Evolutionary conservation across 2,329 filamentous ascomycete species (phyloP).

Genomic region (Fusarium redolens): DNA sequence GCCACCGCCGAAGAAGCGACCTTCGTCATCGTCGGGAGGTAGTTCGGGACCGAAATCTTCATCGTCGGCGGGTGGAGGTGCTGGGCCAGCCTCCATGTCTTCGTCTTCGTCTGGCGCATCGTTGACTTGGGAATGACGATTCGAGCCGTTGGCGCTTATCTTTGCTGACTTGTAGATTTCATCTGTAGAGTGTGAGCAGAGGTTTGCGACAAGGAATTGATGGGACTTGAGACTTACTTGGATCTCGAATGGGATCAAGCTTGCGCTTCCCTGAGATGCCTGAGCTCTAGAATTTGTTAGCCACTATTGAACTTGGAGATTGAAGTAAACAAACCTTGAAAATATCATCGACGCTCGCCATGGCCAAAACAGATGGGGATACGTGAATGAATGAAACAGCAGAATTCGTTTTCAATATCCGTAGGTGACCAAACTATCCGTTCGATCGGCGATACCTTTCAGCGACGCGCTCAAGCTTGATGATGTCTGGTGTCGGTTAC

Average conservation of each 20-base stretch:
- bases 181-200: slow-evolving; percentile 48
- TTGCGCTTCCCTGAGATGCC: slow-evolving; percentile 70
- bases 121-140: slow-evolving; percentile 59
- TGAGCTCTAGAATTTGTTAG: slow-evolving; percentile 45
- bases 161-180: slow-evolving; percentile 74
- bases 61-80: slow-evolving; percentile 62
- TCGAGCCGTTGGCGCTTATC: slow-evolving; percentile 57
- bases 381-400: not conserved
- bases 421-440: not conserved
- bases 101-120: slow-evolving; percentile 60
- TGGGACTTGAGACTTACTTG: slow-evolving; percentile 60
- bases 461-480: slow-evolving; percentile 21
- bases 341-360: slow-evolving; percentile 69
- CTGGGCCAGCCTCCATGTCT: slow-evolving; percentile 61
- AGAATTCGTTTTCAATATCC: not conserved
- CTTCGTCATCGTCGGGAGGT: slow-evolving; percentile 76
- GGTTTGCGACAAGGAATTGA: not conserved
- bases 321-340: slow-evolving; percentile 58
- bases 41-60: slow-evolving; percentile 59
- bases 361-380: slow-evolving; percentile 39
- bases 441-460: slow-evolving; percentile 22
- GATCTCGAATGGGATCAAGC: slow-evolving; percentile 69
- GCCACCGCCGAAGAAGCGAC: slow-evolving; percentile 94
- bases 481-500: slow-evolving; percentile 21
- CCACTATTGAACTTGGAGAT: not conserved